Conservation (phyloP, 257 asterid species). For the Scutellaria baicalensis region DNA sequence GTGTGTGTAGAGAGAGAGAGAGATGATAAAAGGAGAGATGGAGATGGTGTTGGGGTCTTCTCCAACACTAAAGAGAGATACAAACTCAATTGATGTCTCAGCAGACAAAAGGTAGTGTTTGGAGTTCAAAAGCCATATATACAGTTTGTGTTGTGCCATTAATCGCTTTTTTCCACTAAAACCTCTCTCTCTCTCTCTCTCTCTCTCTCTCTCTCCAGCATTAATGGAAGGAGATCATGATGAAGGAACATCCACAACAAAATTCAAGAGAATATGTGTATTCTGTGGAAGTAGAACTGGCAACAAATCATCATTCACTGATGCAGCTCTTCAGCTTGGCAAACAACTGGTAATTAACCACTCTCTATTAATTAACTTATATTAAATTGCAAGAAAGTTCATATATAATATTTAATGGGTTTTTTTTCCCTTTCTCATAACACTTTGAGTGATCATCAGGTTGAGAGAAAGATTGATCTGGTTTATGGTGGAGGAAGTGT, state of each 20-base stretch:
- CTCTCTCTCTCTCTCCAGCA: not conserved
- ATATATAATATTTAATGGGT: too few relatives aligned
- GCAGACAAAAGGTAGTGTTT: constrained; percentile 36
- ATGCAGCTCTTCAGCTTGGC: constrained; percentile 60
- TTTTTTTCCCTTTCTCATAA: too few relatives aligned
- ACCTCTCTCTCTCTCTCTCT: not conserved
- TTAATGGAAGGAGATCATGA: constrained; percentile 25
- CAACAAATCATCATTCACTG: constrained; percentile 35
- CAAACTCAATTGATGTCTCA: not conserved
- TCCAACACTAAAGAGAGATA: constrained; percentile 31
- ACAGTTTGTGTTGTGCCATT: not conserved
- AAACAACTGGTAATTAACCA: constrained; percentile 34
- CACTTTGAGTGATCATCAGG: constrained; percentile 24
- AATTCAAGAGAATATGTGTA: constrained; percentile 53
- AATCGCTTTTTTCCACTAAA: too few relatives aligned
- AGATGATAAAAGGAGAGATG: not conserved
- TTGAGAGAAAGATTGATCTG: constrained; percentile 52
- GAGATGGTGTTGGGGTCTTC: constrained; percentile 42
- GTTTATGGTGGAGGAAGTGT: constrained; percentile 69
- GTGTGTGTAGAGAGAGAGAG: not conserved
- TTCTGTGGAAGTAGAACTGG: constrained; percentile 64
- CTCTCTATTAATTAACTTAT: too few relatives aligned
- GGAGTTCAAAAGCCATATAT: constrained; percentile 4
- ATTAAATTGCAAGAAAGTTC: too few relatives aligned
- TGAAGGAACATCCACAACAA: constrained; percentile 8